Conservation (phyloP, 768 basidiomycete species). For the Amanita exitialis region DNA sequence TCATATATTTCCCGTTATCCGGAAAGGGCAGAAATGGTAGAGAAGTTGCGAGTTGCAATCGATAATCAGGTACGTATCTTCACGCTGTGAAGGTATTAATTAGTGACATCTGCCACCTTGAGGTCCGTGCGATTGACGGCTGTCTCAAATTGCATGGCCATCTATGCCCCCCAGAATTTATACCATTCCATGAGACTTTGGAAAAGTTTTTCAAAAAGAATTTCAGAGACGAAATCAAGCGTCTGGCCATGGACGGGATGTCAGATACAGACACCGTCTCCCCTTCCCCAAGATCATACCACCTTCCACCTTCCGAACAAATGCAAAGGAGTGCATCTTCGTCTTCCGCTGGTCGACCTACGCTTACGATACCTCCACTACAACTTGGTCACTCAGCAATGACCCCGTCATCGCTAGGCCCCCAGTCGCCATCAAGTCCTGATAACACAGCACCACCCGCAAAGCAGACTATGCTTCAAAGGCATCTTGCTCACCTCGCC, state of each 20-base stretch:
- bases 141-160: conserved; percentile 78
- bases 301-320: conserved; percentile 37
- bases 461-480: conserved; percentile 69
- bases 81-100: not conserved
- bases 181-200: conserved; percentile 87
- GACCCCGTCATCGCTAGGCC: conserved; percentile 35
- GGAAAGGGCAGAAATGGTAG: conserved; percentile 59
- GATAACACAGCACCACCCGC: conserved; percentile 16
- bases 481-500: conserved; percentile 72
- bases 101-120: not conserved
- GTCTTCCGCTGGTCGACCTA: conserved; percentile 30
- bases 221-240: conserved; percentile 73
- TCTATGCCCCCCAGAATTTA: conserved; percentile 79
- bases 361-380: conserved; percentile 41
- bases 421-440: conserved; percentile 22
- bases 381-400: conserved; percentile 36
- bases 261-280: conserved; percentile 34
- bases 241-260: conserved; percentile 48
- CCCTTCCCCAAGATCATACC: conserved; percentile 24
- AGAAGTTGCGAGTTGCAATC: conserved; percentile 63
- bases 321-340: conserved; percentile 37
- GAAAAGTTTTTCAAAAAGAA: conserved; percentile 80
- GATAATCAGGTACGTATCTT: conserved; percentile 47
- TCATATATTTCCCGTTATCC: conserved; percentile 62
- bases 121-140: conserved; percentile 75